A percentile compares a stretch with the other conserved stretches of the same genome.
Evolutionary conservation across 495 filamentous ascomycete species (phyloP).

Genomic region (Oleoguttula mirabilis): DNA sequence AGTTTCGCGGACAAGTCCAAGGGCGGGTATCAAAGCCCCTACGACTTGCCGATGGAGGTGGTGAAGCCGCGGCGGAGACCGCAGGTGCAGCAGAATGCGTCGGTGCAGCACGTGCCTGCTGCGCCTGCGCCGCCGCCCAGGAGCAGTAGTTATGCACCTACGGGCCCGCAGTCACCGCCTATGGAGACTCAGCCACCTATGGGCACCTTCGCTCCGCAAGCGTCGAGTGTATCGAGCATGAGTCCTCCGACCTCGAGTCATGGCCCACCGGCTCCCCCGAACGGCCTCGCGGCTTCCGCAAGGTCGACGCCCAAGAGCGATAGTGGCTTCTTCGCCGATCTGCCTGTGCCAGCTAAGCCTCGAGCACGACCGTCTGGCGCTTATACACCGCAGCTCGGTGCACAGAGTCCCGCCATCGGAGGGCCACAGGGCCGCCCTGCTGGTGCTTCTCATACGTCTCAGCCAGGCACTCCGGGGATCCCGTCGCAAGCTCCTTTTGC

Average conservation of each 20-base stretch:
- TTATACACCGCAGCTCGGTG: conserved; percentile 41
- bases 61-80: conserved; percentile 50
- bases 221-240: conserved; percentile 13
- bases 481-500: not conserved
- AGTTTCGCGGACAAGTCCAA: conserved; percentile 85
- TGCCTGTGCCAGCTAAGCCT: conserved; percentile 48
- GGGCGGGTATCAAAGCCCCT: conserved; percentile 83
- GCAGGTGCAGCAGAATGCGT: conserved; percentile 14
- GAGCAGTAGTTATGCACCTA: conserved; percentile 45
- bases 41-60: conserved; percentile 86
- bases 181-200: conserved; percentile 2
- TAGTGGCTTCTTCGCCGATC: conserved; percentile 76
- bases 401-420: too few species aligned
- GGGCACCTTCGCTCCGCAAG: not conserved
- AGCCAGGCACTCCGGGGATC: not conserved
- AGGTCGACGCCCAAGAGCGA: conserved; percentile 22
- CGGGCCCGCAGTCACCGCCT: not conserved
- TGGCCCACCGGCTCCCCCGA: conserved; percentile 12
- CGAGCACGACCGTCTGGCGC: conserved; percentile 43
- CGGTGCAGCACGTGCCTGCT: conserved; percentile 14
- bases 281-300: not conserved
- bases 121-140: conserved; percentile 44
- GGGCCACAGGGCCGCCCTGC: too few species aligned
- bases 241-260: conserved; percentile 28
- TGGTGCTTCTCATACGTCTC: too few species aligned